Base-by-base conservation (phyloP, 2,329 filamentous ascomycete species). In the Alternaria sp. region DNA sequence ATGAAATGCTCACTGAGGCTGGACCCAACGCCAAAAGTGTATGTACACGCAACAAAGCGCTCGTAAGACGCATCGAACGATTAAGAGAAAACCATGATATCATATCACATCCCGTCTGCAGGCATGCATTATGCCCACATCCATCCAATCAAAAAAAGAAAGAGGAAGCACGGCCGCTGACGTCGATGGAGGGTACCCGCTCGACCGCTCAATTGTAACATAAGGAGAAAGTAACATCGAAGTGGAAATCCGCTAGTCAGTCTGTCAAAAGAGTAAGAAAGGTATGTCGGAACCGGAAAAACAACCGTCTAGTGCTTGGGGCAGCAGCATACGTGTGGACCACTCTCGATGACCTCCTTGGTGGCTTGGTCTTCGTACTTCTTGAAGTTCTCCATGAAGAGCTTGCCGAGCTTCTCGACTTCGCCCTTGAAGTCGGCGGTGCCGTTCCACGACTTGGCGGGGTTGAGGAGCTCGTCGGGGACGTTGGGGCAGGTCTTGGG, bases 381-480 rank as follows among this genome's bases (percentile, higher is more conserved):
- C 86, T 93, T 89, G 85, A 99, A 99, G 88, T 99, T 99, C 84
- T 97, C 93, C 77, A 90, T 89, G 87, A 99, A 99, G 68, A 98
- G 88, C 68, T 83, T 85, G 75, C 90, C 96, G 36, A 99, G 90
- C 87, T 97, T 98, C 81, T 87, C 90, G 47, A 98, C 95, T 82
- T 97, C 95, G 56, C 85, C 86, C 77, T 90, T 87, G 88, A 98
- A 98, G 84, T 90, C 91, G 15, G 93, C 89, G 55, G 87, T 85
- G 50, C 93, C 91, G 44, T 91, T 96, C 96, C 96, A 99, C 74
- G 91, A 92, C 81, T 91, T 94, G 83, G 91, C 90, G 70, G 96
- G 96, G 89, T 99, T 98, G 79, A 99, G 89, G 40, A 99, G 87
- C 85, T 98, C 95, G 64, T 88, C 86, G 55, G 96, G 96, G 9